Evolutionary conservation across 768 basidiomycete genomes (phyloP).

Genomic region (Dacryopinax primogenitus): DNA sequence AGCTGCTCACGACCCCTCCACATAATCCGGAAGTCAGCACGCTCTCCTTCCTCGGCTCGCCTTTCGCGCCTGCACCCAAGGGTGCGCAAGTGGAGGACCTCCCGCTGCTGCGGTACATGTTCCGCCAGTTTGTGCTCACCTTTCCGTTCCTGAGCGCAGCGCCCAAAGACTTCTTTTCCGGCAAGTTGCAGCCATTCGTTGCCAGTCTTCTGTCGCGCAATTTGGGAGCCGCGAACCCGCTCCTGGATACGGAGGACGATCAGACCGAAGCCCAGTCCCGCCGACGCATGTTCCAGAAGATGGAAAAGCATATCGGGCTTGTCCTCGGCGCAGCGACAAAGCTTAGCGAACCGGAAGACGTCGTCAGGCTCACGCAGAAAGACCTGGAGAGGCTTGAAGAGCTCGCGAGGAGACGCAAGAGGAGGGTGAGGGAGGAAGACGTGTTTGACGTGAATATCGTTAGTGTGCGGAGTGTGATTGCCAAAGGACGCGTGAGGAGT

Average conservation of each 20-base stretch:
- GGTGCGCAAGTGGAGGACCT: constrained; percentile 44
- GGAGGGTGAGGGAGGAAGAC: constrained; percentile 35
- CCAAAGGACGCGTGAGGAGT: constrained; percentile 75
- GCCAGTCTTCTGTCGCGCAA: constrained; percentile 70
- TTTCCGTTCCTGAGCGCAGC: constrained; percentile 91
- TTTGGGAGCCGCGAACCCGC: constrained; percentile 44
- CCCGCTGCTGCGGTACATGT: constrained; percentile 79
- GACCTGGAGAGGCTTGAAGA: constrained; percentile 71
- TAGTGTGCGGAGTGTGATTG: constrained; percentile 66
- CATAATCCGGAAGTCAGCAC: constrained; percentile 41
- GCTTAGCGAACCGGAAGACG: constrained; percentile 71
- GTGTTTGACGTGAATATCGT: constrained; percentile 86
- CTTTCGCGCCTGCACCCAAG: constrained; percentile 63
- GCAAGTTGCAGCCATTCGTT: constrained; percentile 90
- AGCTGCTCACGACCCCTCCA: constrained; percentile 41
- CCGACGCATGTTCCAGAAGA: constrained; percentile 55
- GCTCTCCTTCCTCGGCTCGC: constrained; percentile 76
- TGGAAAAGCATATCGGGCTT: constrained; percentile 74
- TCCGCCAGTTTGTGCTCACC: constrained; percentile 82
- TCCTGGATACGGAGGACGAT: constrained; percentile 27
- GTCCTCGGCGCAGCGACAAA: constrained; percentile 74
- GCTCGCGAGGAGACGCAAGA: constrained; percentile 51
- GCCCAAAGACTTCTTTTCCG: constrained; percentile 81
- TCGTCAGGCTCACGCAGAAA: constrained; percentile 73
- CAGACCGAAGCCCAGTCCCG: constrained; percentile 47